Conservation (phyloP, 1,139 yeast species). For the Tardiomyces digboiensis region DNA sequence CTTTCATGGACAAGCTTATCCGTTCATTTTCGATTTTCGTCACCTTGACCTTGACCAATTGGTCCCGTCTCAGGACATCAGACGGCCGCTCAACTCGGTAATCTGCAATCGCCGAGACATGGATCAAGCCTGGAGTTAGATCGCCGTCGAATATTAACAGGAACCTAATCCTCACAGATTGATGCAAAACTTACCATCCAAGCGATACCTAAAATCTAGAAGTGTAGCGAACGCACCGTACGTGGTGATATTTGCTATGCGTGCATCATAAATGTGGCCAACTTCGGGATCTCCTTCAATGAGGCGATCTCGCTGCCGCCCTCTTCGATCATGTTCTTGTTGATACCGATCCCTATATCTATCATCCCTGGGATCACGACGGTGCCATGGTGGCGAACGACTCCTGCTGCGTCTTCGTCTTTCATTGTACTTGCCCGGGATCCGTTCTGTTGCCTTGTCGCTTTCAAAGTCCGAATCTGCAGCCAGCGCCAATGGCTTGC, state of each 20-base stretch:
- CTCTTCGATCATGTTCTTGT: constrained; percentile 1
- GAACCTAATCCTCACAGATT: too few relatives aligned
- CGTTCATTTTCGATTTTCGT: constrained; percentile 36
- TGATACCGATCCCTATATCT: constrained; percentile 1
- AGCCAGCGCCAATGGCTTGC: neutral
- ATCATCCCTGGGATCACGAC: neutral
- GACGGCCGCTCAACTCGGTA: constrained; percentile 46
- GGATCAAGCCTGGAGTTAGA: too few relatives aligned
- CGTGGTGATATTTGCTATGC: constrained; percentile 45
- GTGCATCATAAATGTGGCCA: constrained; percentile 48
- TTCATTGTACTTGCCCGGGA: too few relatives aligned
- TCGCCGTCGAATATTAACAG: too few relatives aligned
- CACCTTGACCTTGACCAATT: constrained; percentile 59
- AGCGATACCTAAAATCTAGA: constrained; percentile 1
- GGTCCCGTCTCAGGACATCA: constrained; percentile 48
- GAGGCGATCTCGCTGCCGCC: constrained; percentile 4
- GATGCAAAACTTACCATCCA: too few relatives aligned
- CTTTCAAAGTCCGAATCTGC: constrained; percentile 1
- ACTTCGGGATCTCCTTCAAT: constrained; percentile 11
- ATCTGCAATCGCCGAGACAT: constrained; percentile 55
- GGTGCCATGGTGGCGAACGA: constrained; percentile 3
- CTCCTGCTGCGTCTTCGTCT: too few relatives aligned
- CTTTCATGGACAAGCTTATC: constrained; percentile 59
- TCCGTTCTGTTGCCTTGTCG: too few relatives aligned
- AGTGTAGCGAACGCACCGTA: constrained; percentile 75